Base-by-base conservation (phyloP, 2,329 filamentous ascomycete species). In the Emergomyces orientalis region DNA sequence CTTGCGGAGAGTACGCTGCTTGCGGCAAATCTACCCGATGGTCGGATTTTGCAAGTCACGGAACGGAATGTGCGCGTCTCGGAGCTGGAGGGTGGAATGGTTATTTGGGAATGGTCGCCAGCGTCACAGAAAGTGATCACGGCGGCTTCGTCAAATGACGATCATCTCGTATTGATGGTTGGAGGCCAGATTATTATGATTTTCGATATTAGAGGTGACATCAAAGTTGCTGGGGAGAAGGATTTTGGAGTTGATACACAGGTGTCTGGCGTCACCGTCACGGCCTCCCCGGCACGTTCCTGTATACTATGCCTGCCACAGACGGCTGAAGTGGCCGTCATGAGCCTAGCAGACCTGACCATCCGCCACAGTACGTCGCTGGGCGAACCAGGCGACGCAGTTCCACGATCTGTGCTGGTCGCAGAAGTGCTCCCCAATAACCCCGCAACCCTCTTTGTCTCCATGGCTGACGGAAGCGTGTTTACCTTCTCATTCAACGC, bases 381-480 rank as follows among this genome's bases (percentile, higher is more conserved):
- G 14, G 79, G 80, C 0, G 73, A 84, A 32, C 87, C 92, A 63
- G 86, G 85, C 52, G 83, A 88, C 8, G 91, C 90, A 0, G 87
- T 97, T 34, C 92, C 94, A 0, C 84, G 93, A 65, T 91, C 91
- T 60, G 82, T 97, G 34, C 84, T 87, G 0, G 82, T 97, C 8
- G 88, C 90, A 5, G 87, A 92, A 65, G 82, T 97, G 3, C 83
- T 97, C 39, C 72, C 76, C 14, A 75, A 81, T 54, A 86, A 87
- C 17, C 80, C 81, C 7, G 88, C 91, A 0, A 96, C 89, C 0
- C 80, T 99, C 0, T 89, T 99, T 65, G 83, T 96, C 39, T 89
- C 93, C 14, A 89, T 97, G 83, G 91, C 95, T 57, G 93, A 97
- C 74, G 94, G 94, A 3, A 90, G 89, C 65, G 89, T 99, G 0